Percentiles rank a stretch among this genome's conserved stretches.
phyloP scores from a whole-genome alignment of 176 grass and related monocot genomes.

The Phoenix dactylifera region DNA sequence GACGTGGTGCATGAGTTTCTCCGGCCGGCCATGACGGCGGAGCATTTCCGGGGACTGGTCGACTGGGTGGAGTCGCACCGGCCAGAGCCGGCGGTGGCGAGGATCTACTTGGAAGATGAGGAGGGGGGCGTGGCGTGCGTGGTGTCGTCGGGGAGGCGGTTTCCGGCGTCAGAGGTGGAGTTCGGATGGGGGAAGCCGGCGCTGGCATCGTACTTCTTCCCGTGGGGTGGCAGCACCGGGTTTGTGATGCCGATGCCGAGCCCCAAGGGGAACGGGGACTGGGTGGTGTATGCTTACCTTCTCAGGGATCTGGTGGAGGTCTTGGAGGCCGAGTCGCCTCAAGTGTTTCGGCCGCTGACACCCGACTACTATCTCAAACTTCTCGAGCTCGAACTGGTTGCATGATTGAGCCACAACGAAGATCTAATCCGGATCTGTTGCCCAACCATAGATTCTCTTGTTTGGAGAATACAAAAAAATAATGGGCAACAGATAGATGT shows the following conservation, averaged over 20 bases:
- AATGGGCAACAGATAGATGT: no score
- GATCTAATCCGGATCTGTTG: no score
- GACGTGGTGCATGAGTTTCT: conserved; percentile 47
- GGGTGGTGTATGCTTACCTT: conserved; percentile 60
- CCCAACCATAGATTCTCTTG: no score
- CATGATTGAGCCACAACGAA: no score
- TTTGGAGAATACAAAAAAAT: no score
- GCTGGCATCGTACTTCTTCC: conserved; percentile 63
- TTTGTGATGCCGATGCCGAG: conserved; percentile 74
- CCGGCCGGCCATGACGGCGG: conserved; percentile 24
- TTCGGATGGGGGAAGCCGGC: conserved; percentile 41
- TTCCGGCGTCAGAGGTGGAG: conserved; percentile 37
- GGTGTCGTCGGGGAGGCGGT: conserved; percentile 48
- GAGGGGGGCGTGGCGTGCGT: conserved; percentile 19
- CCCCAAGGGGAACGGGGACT: conserved; percentile 31
- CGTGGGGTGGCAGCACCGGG: conserved; percentile 28
- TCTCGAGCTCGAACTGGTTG: no score
- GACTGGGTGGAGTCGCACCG: conserved; percentile 50
- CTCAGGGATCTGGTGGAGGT: conserved; percentile 23
- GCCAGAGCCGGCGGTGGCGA: conserved; percentile 33
- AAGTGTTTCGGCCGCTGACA: conserved; percentile 27
- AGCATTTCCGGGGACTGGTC: conserved; percentile 42
- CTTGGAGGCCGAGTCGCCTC: conserved; percentile 40
- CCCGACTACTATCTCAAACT: conserved; percentile 16
- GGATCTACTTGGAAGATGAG: conserved; percentile 31